Conservation (phyloP, 495 filamentous ascomycete species). For the Penicillium bialowiezense region DNA sequence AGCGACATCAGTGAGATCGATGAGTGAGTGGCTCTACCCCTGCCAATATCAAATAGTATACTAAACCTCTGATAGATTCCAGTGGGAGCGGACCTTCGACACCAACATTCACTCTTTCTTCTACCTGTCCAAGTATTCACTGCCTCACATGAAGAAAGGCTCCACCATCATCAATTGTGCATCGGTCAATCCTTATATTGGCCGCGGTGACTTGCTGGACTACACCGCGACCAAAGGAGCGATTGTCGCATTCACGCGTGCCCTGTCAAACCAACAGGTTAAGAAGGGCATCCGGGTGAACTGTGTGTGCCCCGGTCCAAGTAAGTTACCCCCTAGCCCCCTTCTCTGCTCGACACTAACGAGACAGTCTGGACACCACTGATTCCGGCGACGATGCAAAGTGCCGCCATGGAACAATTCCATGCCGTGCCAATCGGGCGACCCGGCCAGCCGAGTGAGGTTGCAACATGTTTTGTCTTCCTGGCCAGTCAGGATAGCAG, state of each 20-base stretch:
- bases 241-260: constrained; percentile 78
- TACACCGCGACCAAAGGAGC: constrained; percentile 85
- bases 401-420: constrained; percentile 68
- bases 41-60: neutral
- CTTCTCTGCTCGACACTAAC: neutral
- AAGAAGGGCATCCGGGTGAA: constrained; percentile 77
- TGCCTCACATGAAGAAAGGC: constrained; percentile 74
- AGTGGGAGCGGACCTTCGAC: constrained; percentile 75
- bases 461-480: constrained; percentile 85
- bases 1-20: constrained; percentile 66
- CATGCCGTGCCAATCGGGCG: constrained; percentile 71
- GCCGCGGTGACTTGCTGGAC: constrained; percentile 78
- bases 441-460: constrained; percentile 73
- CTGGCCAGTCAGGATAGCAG: constrained; percentile 73
- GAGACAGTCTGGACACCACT: constrained; percentile 73
- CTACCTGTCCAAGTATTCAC: constrained; percentile 72
- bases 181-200: constrained; percentile 78
- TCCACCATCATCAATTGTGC: constrained; percentile 82
- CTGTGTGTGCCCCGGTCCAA: constrained; percentile 72
- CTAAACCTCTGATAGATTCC: constrained; percentile 18
- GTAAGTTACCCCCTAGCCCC: constrained; percentile 24
- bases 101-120: constrained; percentile 75
- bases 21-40: constrained; percentile 50
- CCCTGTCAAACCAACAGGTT: constrained; percentile 71
- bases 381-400: constrained; percentile 74